phyloP scores from a whole-genome alignment of 1,139 yeast genomes.

The Kodamaea derodonti region DNA sequence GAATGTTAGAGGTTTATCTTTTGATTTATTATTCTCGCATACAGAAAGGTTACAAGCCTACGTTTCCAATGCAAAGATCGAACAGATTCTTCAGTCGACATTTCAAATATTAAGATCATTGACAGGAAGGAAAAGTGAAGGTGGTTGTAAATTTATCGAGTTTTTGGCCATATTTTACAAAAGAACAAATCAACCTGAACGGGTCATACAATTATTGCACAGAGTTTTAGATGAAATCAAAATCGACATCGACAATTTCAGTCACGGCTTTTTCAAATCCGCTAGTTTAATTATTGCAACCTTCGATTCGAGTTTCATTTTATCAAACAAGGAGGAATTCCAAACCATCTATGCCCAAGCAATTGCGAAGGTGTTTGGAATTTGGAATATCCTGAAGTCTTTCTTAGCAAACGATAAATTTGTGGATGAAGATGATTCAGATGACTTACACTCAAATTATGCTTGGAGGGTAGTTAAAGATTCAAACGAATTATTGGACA shows the following conservation, averaged over 20 bases:
- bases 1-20: slow-evolving; percentile 60
- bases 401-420: slow-evolving; percentile 56
- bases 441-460: slow-evolving; percentile 61
- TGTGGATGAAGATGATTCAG: slow-evolving; percentile 16
- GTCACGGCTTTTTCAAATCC: slow-evolving; percentile 68
- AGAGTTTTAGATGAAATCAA: slow-evolving; percentile 25
- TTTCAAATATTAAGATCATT: slow-evolving; percentile 46
- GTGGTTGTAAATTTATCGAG: slow-evolving; percentile 69
- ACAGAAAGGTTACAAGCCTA: slow-evolving; percentile 1
- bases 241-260: slow-evolving; percentile 21
- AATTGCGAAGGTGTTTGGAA: slow-evolving; percentile 18
- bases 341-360: slow-evolving; percentile 4
- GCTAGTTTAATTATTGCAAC: slow-evolving; percentile 37
- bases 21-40: slow-evolving; percentile 43
- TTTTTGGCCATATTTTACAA: slow-evolving; percentile 35
- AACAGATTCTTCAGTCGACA: slow-evolving; percentile 31
- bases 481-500: slow-evolving; percentile 52
- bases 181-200: slow-evolving; percentile 13
- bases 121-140: slow-evolving; percentile 74
- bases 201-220: slow-evolving; percentile 23
- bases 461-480: slow-evolving; percentile 88
- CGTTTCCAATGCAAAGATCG: slow-evolving; percentile 5
- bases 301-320: slow-evolving; percentile 1
- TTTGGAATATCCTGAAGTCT: slow-evolving; percentile 55
- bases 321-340: neutral